Conservation (phyloP, 2,329 filamentous ascomycete species). For the Fusarium mundagurra region DNA sequence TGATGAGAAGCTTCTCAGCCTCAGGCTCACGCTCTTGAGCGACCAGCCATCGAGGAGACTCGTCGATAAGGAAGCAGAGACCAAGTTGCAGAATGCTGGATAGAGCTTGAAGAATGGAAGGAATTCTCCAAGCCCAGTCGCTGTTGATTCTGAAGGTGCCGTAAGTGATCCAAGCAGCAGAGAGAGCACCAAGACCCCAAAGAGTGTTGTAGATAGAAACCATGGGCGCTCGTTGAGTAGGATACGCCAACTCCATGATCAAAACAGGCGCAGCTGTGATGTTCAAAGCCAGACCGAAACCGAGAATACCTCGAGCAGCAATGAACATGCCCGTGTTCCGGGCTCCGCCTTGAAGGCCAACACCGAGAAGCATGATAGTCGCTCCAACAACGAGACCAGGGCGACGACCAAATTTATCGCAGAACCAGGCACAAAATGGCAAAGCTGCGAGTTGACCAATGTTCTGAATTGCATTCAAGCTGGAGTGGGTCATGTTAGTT, state of each 20-base stretch:
- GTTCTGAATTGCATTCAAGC: constrained; percentile 14
- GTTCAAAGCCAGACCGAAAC: constrained; percentile 4
- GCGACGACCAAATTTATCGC: constrained; percentile 5
- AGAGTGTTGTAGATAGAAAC: constrained; percentile 20
- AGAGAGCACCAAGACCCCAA: constrained; percentile 9
- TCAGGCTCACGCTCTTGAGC: constrained; percentile 4
- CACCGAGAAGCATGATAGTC: constrained; percentile 9
- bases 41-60: constrained; percentile 11
- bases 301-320: constrained; percentile 8
- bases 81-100: constrained; percentile 3
- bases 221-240: constrained; percentile 14
- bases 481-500: neutral
- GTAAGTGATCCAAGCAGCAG: constrained; percentile 11
- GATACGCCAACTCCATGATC: constrained; percentile 15
- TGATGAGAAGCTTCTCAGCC: neutral
- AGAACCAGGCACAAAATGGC: constrained; percentile 13
- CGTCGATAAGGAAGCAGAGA: constrained; percentile 1
- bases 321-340: constrained; percentile 17
- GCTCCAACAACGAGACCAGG: neutral
- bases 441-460: constrained; percentile 13
- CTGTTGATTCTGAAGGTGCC: constrained; percentile 12
- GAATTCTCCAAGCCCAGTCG: constrained; percentile 11
- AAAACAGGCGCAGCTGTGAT: constrained; percentile 11
- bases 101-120: constrained; percentile 1
- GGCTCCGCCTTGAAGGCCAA: constrained; percentile 11